Evolutionary conservation across 352 stramenopile genomes (phyloP), one percentile per base, ranked within the genome.

Genomic region (Pythium brachiatum): DNA sequence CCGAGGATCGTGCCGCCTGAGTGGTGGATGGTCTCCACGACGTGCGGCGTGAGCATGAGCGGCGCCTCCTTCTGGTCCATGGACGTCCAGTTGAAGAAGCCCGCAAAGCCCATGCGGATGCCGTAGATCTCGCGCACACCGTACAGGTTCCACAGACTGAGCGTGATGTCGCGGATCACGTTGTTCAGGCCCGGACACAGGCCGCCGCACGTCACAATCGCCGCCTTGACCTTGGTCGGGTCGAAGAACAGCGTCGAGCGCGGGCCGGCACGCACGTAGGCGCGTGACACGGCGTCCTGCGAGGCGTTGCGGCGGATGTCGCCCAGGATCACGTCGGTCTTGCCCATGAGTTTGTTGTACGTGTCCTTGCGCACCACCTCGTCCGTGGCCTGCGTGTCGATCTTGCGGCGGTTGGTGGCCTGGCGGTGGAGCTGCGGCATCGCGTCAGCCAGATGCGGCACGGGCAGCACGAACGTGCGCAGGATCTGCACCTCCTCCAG

Each of bases 161-260:
- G 85, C 12, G 95, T 97, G 60, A 99, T 92, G 72, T 99, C 95
- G 57, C 95, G 88, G 62, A 99, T 94, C 26, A 99, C 94, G 73
- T 99, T 99, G 79, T 99, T 99, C n/a, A 99, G 79, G 7, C 97
- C 97, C 18, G 97, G 97, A 65, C 95, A 98, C 25, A 99, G 76
- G 3, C 95, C 95, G 43, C 94, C 92, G 69, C 90, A 98, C 15
- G 92, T 98, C 31, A 98, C 90, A 54, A 98, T 95, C 23, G 90
- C 92, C 11, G 88, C 92, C 67, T 94, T 90, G 34, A 96, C 85
- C 50, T 83, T 76, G 8, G 70, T 27, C 7, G 86, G 86, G 59
- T 93, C 79, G 44, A 92, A 95, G 70, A 79, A 94, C n/a, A 93
- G 76, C 54, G 65, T 64, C 26, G 57, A 67, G 26, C 86, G 80